Conservation (phyloP, 2,329 filamentous ascomycete genomes). For the Colletotrichum sp. region DNA sequence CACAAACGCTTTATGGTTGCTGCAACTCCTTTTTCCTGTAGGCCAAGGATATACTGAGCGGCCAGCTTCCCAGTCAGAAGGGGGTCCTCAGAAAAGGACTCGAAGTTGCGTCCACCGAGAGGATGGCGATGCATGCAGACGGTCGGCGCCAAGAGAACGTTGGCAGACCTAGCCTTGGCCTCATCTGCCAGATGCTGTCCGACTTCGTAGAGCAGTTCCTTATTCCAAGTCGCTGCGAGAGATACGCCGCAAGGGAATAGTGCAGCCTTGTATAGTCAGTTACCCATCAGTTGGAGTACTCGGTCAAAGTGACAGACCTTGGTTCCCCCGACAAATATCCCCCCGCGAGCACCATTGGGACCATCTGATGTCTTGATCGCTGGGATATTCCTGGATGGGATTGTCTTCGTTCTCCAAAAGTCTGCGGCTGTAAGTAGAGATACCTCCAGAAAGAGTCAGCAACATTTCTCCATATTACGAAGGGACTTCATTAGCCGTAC, state of each 20-base stretch:
- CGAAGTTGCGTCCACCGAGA: slow-evolving; percentile 84
- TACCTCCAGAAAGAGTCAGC: slow-evolving; percentile 41
- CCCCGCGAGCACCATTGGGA: slow-evolving; percentile 60
- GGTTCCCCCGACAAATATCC: slow-evolving; percentile 71
- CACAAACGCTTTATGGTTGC: slow-evolving; percentile 77
- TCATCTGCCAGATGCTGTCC: slow-evolving; percentile 76
- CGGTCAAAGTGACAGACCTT: slow-evolving; percentile 44
- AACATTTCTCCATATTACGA: not conserved
- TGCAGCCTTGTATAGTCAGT: slow-evolving; percentile 59
- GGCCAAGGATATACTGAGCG: slow-evolving; percentile 72
- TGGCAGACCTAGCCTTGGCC: slow-evolving; percentile 73
- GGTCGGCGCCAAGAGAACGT: slow-evolving; percentile 78
- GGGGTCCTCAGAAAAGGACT: slow-evolving; percentile 86
- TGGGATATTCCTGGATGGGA: slow-evolving; percentile 68
- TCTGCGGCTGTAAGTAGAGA: slow-evolving; percentile 67
- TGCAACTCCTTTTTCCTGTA: slow-evolving; percentile 76
- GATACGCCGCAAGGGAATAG: slow-evolving; percentile 82
- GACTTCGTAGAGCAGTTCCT: slow-evolving; percentile 70
- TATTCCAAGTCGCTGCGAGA: slow-evolving; percentile 81
- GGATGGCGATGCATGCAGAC: slow-evolving; percentile 85
- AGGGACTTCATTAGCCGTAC: slow-evolving; percentile 32
- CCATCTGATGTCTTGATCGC: slow-evolving; percentile 72
- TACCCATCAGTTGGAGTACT: not conserved
- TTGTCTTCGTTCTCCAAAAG: slow-evolving; percentile 72
- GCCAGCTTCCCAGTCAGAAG: slow-evolving; percentile 77